These are phyloP conservation scores for Phaseolus lunatus DNA, from an alignment of 306 rosid genomes.

Conservation along the genomic window DNA sequence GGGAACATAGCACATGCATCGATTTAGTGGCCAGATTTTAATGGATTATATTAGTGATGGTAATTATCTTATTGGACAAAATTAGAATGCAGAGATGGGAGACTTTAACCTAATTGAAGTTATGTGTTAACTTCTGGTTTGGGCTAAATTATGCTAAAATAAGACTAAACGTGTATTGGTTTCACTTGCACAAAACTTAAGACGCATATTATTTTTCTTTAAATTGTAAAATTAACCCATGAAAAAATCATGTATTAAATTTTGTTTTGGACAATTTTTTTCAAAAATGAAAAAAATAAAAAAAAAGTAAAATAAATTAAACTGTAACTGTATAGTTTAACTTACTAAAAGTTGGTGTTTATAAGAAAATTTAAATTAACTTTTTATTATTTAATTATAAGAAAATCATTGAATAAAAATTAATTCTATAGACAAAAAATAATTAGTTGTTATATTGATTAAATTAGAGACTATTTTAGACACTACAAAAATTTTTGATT, in stretches of 20 bases:
- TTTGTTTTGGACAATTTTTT: background rate
- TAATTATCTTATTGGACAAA: background rate
- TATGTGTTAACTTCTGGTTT: background rate
- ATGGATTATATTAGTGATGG: background rate
- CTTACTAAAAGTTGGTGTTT: background rate
- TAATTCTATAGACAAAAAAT: no score
- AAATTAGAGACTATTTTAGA: no score
- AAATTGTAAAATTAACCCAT: background rate
- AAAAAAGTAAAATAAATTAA: background rate
- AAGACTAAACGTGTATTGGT: background rate
- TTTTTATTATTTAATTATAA: background rate
- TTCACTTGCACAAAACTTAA: background rate
- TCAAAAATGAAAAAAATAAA: background rate
- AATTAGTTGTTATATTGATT: no score
- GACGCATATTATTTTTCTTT: no score
- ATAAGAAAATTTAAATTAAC: background rate
- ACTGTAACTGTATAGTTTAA: background rate
- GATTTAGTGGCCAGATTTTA: background rate
- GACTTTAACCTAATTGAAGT: background rate
- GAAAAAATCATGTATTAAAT: background rate
- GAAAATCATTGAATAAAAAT: no score
- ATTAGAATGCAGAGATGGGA: background rate
- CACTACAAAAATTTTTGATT: no score
- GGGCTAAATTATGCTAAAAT: background rate
- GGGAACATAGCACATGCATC: background rate